Percentiles rank a stretch among this genome's conserved stretches.
Conservation (phyloP, 148 eudicot genomes). For the Pharnaceum exiguum region DNA sequence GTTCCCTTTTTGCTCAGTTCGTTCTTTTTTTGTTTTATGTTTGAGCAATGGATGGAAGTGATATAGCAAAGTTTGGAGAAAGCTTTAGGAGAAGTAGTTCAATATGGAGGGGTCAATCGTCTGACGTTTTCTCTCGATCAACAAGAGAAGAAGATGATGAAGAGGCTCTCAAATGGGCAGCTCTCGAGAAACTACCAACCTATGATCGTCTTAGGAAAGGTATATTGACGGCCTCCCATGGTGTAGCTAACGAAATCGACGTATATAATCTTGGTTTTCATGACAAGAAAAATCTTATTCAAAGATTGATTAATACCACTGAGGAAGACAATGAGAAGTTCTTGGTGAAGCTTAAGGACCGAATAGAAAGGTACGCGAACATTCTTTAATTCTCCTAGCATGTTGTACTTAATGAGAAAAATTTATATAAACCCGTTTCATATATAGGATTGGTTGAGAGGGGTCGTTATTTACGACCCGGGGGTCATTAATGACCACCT, state of each 20-base stretch:
- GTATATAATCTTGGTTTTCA: conserved; percentile 29
- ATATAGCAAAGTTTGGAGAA: conserved; percentile 16
- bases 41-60: conserved; percentile 18
- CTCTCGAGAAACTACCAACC: conserved; percentile 55
- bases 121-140: conserved; percentile 37
- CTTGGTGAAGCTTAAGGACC: conserved; percentile 44
- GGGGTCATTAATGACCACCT: too few relatives aligned
- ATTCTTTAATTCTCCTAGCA: too few relatives aligned
- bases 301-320: conserved; percentile 37
- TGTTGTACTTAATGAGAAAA: too few relatives aligned
- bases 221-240: conserved; percentile 32
- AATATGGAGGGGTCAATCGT: conserved; percentile 30
- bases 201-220: conserved; percentile 53
- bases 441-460: too few relatives aligned
- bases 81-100: conserved; percentile 34
- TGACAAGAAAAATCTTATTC: conserved; percentile 38
- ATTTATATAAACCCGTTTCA: too few relatives aligned
- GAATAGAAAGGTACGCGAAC: conserved; percentile 39
- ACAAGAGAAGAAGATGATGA: conserved; percentile 49
- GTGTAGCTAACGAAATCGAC: conserved; percentile 36
- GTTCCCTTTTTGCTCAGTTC: not conserved
- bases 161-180: conserved; percentile 66
- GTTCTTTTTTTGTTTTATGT: not conserved
- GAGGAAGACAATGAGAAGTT: conserved; percentile 63
- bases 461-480: too few relatives aligned